Evolutionary conservation across 495 filamentous ascomycete genomes (phyloP).

Genomic region (Parachaetomium inaequale): DNA sequence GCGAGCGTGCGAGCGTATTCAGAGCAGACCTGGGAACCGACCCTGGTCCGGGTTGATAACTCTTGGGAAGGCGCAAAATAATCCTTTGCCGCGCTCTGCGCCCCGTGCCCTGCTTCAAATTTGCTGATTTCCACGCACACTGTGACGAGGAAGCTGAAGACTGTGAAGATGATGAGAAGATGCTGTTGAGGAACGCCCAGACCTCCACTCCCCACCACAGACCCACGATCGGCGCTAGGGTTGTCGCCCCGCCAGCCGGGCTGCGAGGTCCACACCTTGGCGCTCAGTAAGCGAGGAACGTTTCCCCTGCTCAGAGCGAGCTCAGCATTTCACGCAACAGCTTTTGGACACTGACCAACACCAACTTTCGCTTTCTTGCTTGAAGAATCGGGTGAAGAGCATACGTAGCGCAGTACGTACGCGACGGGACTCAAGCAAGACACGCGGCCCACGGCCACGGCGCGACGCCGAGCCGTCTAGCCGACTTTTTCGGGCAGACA

Average conservation of each 20-base stretch:
- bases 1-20: no score
- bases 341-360: neutral
- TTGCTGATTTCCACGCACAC: neutral
- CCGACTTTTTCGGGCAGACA: no score
- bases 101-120: neutral
- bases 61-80: no score
- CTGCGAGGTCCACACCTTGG: neutral
- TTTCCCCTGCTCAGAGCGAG: no score
- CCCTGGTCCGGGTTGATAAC: no score
- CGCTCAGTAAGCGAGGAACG: neutral
- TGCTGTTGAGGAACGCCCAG: neutral
- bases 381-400: no score
- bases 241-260: neutral
- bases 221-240: constrained; percentile 4
- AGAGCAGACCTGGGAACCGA: no score
- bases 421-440: neutral
- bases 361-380: neutral
- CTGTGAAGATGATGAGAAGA: neutral
- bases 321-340: no score
- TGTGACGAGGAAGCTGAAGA: neutral
- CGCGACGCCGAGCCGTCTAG: no score
- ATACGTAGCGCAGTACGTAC: no score
- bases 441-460: neutral
- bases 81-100: neutral
- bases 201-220: neutral